These are phyloP conservation scores for sweet orange (Citrus sinensis) DNA, from an alignment of 345 rosid species.

Conservation along the genomic window DVS_A1.0 CM039162.1:32781501-32782000, in stretches of 20 bases:
- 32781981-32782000: too few species aligned
- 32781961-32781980: too few species aligned
- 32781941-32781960: too few species aligned
- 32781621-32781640: not conserved
- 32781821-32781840: not conserved
- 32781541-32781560: constrained; percentile 96
- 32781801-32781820: not conserved
- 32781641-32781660: not conserved
- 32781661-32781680: not conserved
- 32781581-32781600: constrained; percentile 62
- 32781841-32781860: not conserved
- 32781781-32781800: not conserved
- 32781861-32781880: not conserved
- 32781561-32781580: constrained; percentile 92
- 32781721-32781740: not conserved
- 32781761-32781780: not conserved
- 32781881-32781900: too few species aligned
- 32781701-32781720: not conserved
- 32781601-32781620: not conserved
- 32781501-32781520: constrained; percentile 98
- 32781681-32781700: not conserved
- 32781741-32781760: not conserved
- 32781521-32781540: constrained; percentile 88
- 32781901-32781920: too few species aligned
- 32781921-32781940: too few species aligned